Percentiles rank a stretch among this genome's conserved stretches.
Conservation (phyloP, 768 basidiomycete species). For the Amanita pseudoporphyria region DNA sequence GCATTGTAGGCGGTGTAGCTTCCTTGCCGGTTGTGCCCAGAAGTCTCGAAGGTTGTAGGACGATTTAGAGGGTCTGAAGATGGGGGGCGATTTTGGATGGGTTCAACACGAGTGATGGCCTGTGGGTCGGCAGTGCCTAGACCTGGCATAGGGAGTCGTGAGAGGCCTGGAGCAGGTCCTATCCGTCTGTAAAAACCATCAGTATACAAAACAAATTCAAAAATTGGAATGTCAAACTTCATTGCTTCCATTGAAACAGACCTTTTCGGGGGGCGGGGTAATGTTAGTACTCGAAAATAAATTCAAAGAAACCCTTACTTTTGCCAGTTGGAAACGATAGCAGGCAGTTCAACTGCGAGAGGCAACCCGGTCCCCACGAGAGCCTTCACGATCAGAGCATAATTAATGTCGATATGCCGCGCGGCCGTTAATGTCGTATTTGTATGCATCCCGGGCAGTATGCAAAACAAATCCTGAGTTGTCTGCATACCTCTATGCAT, state of each 20-base stretch:
- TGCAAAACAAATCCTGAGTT: constrained; percentile 62
- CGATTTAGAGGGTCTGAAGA: neutral
- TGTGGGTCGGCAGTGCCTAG: neutral
- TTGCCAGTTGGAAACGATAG: constrained; percentile 82
- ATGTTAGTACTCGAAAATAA: constrained; percentile 1
- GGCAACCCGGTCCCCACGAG: constrained; percentile 59
- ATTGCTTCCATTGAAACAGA: constrained; percentile 66
- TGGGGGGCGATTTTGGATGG: neutral
- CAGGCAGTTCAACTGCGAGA: constrained; percentile 63
- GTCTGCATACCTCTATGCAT: constrained; percentile 65
- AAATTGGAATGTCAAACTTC: constrained; percentile 19
- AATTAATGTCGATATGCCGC: constrained; percentile 79
- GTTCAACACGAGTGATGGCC: constrained; percentile 1
- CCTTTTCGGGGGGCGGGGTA: constrained; percentile 27
- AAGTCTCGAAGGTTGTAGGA: neutral
- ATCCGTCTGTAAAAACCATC: constrained; percentile 30
- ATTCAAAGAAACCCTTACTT: constrained; percentile 36
- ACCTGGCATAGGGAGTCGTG: constrained; percentile 17
- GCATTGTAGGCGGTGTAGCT: neutral
- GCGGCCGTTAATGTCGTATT: constrained; percentile 77
- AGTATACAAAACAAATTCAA: constrained; percentile 18
- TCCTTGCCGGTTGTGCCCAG: neutral
- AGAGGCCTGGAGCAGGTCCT: constrained; percentile 36
- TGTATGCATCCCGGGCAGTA: constrained; percentile 35
- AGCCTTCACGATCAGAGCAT: constrained; percentile 68